A percentile compares a stretch with the other conserved stretches of the same genome.
Evolutionary conservation across 2,329 filamentous ascomycete species (phyloP).

Genomic region (Herpotrichia juniperi): DNA sequence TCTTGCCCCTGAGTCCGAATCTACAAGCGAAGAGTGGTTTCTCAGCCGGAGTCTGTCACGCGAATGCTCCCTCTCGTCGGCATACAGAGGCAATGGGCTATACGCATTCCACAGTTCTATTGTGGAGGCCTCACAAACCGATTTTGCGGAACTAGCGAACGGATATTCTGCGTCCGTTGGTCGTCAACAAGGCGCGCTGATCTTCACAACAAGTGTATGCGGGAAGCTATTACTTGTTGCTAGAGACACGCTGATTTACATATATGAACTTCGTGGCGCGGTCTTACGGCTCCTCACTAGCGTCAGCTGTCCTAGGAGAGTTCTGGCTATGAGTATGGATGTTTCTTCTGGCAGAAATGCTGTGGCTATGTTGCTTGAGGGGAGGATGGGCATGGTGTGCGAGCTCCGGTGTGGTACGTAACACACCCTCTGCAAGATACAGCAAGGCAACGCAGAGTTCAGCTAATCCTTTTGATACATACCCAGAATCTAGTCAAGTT

Average conservation of each 20-base stretch:
- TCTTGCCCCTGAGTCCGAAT: neutral
- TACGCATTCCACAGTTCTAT: conserved; percentile 15
- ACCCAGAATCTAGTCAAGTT: too few relatives aligned
- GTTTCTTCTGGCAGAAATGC: conserved; percentile 61
- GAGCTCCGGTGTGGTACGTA: conserved; percentile 50
- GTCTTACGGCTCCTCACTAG: conserved; percentile 56
- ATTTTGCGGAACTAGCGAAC: conserved; percentile 42
- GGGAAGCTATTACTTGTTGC: conserved; percentile 64
- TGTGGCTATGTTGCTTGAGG: conserved; percentile 65
- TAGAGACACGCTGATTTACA: conserved; percentile 59
- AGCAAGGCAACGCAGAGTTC: too few relatives aligned
- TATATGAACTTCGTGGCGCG: conserved; percentile 57
- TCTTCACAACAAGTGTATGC: conserved; percentile 63
- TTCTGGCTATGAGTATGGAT: conserved; percentile 68
- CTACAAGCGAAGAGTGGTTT: conserved; percentile 39
- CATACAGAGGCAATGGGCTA: conserved; percentile 48
- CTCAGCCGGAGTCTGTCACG: conserved; percentile 57
- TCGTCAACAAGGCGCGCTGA: conserved; percentile 32
- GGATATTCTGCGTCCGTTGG: conserved; percentile 20
- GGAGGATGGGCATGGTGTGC: conserved; percentile 66
- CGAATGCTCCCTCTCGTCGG: conserved; percentile 54
- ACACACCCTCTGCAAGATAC: too few relatives aligned
- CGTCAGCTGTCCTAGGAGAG: conserved; percentile 62
- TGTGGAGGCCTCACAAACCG: conserved; percentile 29
- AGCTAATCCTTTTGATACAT: too few relatives aligned